A percentile compares a stretch with the other conserved stretches of the same genome.
These are phyloP conservation scores for Tetrapisispora nanseiensis DNA, from an alignment of 805 yeast species.

Conservation along the genomic window DNA sequence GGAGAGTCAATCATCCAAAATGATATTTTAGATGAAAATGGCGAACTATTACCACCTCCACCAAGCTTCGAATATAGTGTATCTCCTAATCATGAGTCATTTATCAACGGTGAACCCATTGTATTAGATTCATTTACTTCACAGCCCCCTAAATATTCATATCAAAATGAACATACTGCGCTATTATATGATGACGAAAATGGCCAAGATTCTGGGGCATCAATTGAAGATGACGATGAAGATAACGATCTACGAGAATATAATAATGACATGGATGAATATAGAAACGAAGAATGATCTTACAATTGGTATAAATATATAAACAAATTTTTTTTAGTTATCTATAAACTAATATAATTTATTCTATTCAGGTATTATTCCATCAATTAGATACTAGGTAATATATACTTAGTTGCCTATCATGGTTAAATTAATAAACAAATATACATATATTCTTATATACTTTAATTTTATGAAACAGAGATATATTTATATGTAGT, in stretches of 20 bases:
- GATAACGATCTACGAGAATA: conserved; percentile 4
- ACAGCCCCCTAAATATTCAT: conserved; percentile 33
- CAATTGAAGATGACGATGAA: conserved; percentile 10
- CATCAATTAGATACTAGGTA: too few relatives aligned
- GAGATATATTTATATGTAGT: not conserved
- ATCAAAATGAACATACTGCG: conserved; percentile 7
- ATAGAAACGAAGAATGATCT: not conserved
- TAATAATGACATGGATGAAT: conserved; percentile 5
- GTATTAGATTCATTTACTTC: conserved; percentile 28
- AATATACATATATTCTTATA: too few relatives aligned
- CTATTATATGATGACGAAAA: conserved; percentile 1
- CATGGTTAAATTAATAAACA: too few relatives aligned
- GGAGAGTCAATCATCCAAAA: not conserved
- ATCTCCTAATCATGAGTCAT: conserved; percentile 10
- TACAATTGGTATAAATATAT: not conserved
- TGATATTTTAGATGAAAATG: conserved; percentile 8
- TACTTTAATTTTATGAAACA: not conserved
- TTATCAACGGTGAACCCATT: conserved; percentile 22
- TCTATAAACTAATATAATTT: too few relatives aligned
- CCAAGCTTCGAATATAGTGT: conserved; percentile 31
- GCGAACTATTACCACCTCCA: conserved; percentile 28
- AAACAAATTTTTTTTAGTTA: not conserved
- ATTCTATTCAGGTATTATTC: too few relatives aligned
- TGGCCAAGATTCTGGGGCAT: conserved; percentile 5
- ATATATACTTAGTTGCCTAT: too few relatives aligned